phyloP scores from a whole-genome alignment of 1,284 basidiomycete species.

The Boletus sp. region DNA sequence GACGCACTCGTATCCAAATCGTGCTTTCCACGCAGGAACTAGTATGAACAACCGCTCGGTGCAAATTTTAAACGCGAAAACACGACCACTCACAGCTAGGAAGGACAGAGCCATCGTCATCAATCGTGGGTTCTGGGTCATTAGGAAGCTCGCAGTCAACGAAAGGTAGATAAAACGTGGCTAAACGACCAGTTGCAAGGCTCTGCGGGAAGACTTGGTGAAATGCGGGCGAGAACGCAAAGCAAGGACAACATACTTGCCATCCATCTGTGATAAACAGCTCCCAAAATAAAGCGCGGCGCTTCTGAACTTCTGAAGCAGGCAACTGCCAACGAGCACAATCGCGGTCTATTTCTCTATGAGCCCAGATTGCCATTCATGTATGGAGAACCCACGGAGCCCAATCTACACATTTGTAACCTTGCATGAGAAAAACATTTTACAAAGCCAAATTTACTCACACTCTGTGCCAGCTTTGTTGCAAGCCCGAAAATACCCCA shows the following conservation, averaged over 20 bases:
- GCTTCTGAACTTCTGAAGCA: conserved; percentile 59
- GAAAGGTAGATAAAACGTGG: conserved; percentile 62
- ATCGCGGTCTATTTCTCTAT: conserved; percentile 51
- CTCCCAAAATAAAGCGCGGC: conserved; percentile 70
- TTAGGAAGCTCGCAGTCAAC: conserved; percentile 62
- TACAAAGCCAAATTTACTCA: conserved; percentile 33
- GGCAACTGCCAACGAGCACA: conserved; percentile 62
- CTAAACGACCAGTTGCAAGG: conserved; percentile 58
- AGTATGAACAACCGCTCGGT: not conserved
- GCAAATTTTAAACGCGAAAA: conserved; percentile 2
- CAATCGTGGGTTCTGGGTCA: conserved; percentile 50
- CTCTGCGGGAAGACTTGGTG: conserved; percentile 32
- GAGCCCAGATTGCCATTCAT: conserved; percentile 5
- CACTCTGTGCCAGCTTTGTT: conserved; percentile 62
- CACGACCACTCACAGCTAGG: conserved; percentile 48
- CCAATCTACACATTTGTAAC: conserved; percentile 45
- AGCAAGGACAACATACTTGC: conserved; percentile 43
- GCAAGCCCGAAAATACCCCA: conserved; percentile 60
- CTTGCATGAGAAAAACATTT: conserved; percentile 9
- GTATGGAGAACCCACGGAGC: conserved; percentile 45
- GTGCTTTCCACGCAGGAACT: conserved; percentile 73
- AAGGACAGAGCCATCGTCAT: conserved; percentile 48
- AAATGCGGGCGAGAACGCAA: not conserved
- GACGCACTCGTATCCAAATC: conserved; percentile 64
- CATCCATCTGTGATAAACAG: conserved; percentile 65